Percentiles rank a stretch among this genome's conserved stretches.
Conservation (phyloP, 2,329 filamentous ascomycete species). For the Pestalotiopsis sp. region DNA sequence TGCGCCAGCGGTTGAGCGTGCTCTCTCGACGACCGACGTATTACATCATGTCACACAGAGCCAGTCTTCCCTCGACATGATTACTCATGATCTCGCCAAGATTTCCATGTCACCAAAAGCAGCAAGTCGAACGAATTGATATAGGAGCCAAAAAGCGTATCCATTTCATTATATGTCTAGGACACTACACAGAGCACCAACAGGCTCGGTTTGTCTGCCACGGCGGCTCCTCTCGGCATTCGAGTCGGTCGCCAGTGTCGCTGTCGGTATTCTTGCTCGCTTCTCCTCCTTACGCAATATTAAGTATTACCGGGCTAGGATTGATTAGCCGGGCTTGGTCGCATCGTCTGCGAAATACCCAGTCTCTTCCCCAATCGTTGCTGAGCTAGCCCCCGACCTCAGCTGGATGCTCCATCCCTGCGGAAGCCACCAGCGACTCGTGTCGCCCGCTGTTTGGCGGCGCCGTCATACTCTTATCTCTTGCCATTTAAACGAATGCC, state of each 20-base stretch:
- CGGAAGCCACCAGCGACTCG: slow-evolving; percentile 18
- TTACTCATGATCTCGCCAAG: not conserved
- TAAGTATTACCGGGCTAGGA: slow-evolving; percentile 42
- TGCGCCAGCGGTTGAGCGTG: not conserved
- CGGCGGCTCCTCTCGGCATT: not conserved
- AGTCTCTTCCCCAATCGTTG: slow-evolving; percentile 22
- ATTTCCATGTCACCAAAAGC: not conserved
- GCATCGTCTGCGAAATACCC: slow-evolving; percentile 22
- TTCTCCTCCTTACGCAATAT: slow-evolving; percentile 36
- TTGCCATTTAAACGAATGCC: slow-evolving; percentile 46
- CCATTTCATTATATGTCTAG: not conserved
- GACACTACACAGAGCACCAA: not conserved
- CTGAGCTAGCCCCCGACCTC: slow-evolving; percentile 34
- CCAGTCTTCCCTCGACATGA: not conserved
- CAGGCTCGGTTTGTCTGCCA: not conserved
- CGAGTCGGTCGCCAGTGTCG: slow-evolving; percentile 2
- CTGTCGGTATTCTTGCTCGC: slow-evolving; percentile 18
- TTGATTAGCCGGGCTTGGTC: slow-evolving; percentile 27
- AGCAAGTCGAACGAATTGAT: not conserved
- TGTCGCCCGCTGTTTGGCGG: slow-evolving; percentile 10
- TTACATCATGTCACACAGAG: not conserved
- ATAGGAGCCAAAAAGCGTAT: not conserved
- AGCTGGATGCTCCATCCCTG: slow-evolving; percentile 26
- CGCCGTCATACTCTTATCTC: slow-evolving; percentile 17
- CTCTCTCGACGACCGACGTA: not conserved